These are phyloP conservation scores for Cymbopogon flexuosus DNA, from an alignment of 202 grass and related monocot genomes.

Conservation along the genomic window DNA sequence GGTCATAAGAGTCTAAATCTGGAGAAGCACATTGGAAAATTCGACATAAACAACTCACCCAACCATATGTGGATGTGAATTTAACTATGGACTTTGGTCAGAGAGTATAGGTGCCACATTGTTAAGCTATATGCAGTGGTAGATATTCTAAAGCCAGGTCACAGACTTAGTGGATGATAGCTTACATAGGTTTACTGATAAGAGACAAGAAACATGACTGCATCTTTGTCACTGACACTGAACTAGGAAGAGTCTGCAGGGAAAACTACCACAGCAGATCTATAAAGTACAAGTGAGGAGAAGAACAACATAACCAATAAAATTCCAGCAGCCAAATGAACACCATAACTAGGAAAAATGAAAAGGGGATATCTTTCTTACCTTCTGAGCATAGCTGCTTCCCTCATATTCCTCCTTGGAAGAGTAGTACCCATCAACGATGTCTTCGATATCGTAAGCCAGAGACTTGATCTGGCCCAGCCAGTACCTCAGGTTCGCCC, in stretches of 20 bases:
- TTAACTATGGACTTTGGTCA: not conserved
- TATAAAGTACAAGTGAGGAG: not conserved
- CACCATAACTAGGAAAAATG: not conserved
- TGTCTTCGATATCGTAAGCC: constrained; percentile 47
- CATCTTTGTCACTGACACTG: too few species aligned
- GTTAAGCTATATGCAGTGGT: not conserved
- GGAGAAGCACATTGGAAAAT: not conserved
- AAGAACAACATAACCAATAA: not conserved
- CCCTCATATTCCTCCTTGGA: constrained; percentile 31
- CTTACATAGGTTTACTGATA: too few species aligned
- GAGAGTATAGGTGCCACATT: not conserved
- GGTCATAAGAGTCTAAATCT: not conserved
- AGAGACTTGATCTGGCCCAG: constrained; percentile 39
- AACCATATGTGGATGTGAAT: not conserved
- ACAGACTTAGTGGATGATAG: not conserved
- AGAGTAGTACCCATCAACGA: constrained; percentile 34
- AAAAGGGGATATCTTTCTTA: not conserved
- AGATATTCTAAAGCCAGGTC: not conserved
- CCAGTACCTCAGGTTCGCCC: constrained; percentile 37
- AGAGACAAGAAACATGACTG: too few species aligned
- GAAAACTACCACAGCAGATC: not conserved
- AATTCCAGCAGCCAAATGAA: not conserved
- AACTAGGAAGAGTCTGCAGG: not conserved
- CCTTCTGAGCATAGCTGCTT: constrained; percentile 30
- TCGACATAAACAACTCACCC: not conserved